Conservation (phyloP, 2,329 filamentous ascomycete species). For the Stemphylium vesicarium region DNA sequence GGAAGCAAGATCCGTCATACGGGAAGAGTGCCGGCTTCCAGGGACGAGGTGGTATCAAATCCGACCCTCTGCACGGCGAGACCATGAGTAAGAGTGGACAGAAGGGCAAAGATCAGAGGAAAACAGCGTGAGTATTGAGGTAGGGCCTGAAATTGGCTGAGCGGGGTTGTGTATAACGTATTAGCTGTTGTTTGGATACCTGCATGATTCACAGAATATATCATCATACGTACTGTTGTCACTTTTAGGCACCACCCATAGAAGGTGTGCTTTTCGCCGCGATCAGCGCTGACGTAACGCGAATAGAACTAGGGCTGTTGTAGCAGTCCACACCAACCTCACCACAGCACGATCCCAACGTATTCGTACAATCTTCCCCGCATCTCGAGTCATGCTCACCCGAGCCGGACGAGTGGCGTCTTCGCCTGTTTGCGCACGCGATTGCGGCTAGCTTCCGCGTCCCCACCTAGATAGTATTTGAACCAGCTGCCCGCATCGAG, state of each 20-base stretch:
- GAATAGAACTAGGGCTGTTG: not conserved
- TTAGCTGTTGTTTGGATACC: not conserved
- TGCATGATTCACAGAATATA: no score
- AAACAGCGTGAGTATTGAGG: no score
- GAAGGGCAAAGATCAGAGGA: no score
- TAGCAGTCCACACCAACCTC: not conserved
- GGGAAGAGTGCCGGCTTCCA: no score
- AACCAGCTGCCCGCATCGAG: slow-evolving; percentile 15
- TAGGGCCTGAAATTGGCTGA: no score
- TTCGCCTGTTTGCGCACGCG: slow-evolving; percentile 7
- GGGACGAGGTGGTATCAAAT: no score
- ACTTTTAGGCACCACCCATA: no score
- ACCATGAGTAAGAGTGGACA: no score
- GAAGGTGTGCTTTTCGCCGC: not conserved
- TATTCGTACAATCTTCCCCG: not conserved
- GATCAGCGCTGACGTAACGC: slow-evolving; percentile 1
- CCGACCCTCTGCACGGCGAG: no score
- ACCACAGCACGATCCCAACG: not conserved
- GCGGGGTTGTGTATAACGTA: no score
- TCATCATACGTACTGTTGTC: no score
- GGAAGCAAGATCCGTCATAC: no score
- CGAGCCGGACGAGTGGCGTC: not conserved
- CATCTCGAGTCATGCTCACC: slow-evolving; percentile 2
- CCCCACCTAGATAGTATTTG: slow-evolving; percentile 5
- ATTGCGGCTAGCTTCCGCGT: slow-evolving; percentile 10